Conservation (phyloP, 768 basidiomycete genomes). For the Trametes villosa region DNA sequence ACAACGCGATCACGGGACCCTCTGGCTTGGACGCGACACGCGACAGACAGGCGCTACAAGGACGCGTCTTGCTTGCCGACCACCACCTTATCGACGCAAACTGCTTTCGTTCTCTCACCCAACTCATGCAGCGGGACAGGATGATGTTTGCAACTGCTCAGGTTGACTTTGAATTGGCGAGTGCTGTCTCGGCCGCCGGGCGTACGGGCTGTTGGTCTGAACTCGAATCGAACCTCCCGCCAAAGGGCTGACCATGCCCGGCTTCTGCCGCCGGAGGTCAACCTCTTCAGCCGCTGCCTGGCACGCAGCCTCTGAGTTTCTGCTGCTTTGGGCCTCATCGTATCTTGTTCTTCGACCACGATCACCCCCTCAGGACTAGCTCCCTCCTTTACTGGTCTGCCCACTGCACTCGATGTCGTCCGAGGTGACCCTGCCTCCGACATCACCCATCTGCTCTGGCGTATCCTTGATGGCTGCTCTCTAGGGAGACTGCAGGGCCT, state of each 20-base stretch:
- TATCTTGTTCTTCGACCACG: neutral
- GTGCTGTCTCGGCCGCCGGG: no score
- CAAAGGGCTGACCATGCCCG: neutral
- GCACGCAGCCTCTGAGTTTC: neutral
- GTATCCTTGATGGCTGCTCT: neutral
- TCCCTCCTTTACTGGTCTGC: neutral
- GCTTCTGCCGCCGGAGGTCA: neutral
- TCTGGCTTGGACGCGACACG: no score
- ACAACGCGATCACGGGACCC: no score
- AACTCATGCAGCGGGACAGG: no score
- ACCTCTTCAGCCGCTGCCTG: neutral
- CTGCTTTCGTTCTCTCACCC: no score
- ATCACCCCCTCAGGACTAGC: neutral
- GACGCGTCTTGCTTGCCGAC: no score
- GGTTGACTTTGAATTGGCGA: no score
- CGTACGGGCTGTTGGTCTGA: neutral
- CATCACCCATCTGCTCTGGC: neutral
- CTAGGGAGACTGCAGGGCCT: neutral
- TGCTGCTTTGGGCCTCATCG: neutral
- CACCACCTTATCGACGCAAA: no score
- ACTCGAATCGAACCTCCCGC: neutral
- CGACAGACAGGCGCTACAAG: no score
- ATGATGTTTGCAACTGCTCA: no score
- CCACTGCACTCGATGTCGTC: neutral
- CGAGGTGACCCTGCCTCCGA: conserved; percentile 1